These are phyloP conservation scores for Volvariella volvacea DNA, from an alignment of 1,284 basidiomycete genomes.

Conservation along the genomic window DNA sequence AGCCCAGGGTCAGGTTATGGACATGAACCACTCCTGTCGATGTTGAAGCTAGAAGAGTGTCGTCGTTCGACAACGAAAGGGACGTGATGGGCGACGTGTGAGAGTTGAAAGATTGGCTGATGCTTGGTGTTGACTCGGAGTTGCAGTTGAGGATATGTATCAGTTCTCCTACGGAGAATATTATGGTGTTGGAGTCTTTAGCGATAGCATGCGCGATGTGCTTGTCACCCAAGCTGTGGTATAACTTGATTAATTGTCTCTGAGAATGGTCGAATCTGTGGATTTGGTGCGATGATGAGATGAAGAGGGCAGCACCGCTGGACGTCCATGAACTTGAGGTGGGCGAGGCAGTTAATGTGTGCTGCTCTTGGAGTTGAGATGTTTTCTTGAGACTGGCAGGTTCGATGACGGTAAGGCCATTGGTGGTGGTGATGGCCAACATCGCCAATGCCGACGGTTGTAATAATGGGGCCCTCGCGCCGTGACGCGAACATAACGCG, in stretches of 20 bases:
- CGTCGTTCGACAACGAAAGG: conserved; percentile 52
- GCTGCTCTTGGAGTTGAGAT: background rate
- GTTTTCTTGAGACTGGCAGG: background rate
- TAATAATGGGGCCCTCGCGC: no score
- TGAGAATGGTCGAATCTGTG: background rate
- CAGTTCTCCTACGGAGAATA: conserved; percentile 40
- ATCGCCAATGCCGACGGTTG: background rate
- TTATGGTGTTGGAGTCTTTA: conserved; percentile 18
- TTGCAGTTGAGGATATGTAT: conserved; percentile 58
- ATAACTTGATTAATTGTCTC: background rate
- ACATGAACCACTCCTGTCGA: conserved; percentile 48
- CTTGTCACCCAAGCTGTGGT: background rate
- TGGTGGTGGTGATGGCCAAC: background rate
- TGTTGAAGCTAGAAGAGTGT: conserved; percentile 48
- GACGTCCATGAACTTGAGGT: background rate
- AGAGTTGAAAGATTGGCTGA: conserved; percentile 50
- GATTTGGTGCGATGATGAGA: background rate
- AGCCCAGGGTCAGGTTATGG: conserved; percentile 47
- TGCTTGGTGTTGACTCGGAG: conserved; percentile 39
- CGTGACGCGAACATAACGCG: no score
- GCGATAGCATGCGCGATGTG: background rate
- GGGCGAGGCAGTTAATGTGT: background rate
- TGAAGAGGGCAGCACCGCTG: background rate
- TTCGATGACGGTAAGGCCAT: background rate
- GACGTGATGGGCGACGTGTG: conserved; percentile 49